Base-by-base conservation (phyloP, 768 basidiomycete species). In the Lepiota brunneoincarnata region DNA sequence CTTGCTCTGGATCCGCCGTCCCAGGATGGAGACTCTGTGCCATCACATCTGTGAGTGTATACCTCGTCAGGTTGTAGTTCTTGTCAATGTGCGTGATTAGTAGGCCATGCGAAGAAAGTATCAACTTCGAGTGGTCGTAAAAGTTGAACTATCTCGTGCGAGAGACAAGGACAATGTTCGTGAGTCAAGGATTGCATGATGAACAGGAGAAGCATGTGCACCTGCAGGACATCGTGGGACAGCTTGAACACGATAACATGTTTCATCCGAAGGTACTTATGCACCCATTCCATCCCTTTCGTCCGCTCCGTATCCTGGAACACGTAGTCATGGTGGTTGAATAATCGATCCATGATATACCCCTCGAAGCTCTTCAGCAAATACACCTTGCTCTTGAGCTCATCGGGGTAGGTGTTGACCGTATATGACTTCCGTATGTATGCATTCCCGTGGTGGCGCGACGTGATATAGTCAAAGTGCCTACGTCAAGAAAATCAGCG, bases 231-330 rank as follows among this genome's bases (percentile, higher is more conserved):
- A 63, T 96, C 94, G 63, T 97, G 93, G 69, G 91, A 94, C 70
- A 98, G 71, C 77, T 93, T 89, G 78, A 99, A 99, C 28, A 98
- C 87, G 58, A 98, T 95, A 44, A 95, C 93, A 61, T 94, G 87
- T 72, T 96, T 97, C 92, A 96, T 95, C 60, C 96, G 78, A 58
- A 98, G 79, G 68, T 96, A 98, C 72, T 91, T 92, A 71, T 93
- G 89, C 42, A 98, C 89, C 75, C 95, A 98, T 61, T 91, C 90
- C 93, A 98, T 93, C 18, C 94, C 94, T 62, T 79, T 84, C 43
- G 79, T 81, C 51, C 87, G 72, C 9, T 76, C 74, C 40, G 69
- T 51, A 61, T 95, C 92, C 59, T 84, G 77, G 63, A 79, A 98
- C 10, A 86, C 87, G 66, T 91, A 97, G 6, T 85, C 81, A 59